Percentiles rank a stretch among this genome's conserved stretches.
These are phyloP conservation scores for Quercus rubra DNA, from an alignment of 306 rosid genomes.

Conservation along the genomic window DNA sequence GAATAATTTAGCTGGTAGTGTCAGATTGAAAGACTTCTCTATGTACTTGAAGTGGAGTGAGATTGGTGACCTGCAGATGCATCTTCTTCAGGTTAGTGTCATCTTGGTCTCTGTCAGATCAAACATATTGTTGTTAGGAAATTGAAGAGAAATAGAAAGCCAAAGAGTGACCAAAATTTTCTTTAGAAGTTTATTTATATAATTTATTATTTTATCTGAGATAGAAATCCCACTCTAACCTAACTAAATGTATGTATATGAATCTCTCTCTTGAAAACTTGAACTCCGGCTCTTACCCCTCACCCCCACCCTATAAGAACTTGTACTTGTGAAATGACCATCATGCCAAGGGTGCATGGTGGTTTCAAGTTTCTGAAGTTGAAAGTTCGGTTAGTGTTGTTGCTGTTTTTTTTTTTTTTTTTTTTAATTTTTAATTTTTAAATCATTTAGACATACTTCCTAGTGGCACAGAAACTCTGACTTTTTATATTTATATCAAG, in stretches of 20 bases:
- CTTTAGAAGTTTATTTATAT: not conserved
- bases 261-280: no score
- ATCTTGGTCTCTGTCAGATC: not conserved
- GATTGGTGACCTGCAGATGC: slow-evolving; percentile 59
- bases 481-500: not conserved
- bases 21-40: slow-evolving; percentile 43
- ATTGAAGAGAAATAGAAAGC: not conserved
- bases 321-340: no score
- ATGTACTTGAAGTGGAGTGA: slow-evolving; percentile 79
- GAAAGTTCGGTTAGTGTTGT: not conserved
- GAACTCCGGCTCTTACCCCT: no score
- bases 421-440: not conserved
- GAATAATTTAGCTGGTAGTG: slow-evolving; percentile 45
- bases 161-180: not conserved
- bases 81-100: slow-evolving; percentile 55
- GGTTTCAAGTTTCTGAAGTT: not conserved
- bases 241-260: no score
- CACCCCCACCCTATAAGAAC: no score
- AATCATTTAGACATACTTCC: not conserved
- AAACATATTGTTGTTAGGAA: not conserved
- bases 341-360: no score
- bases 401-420: not conserved
- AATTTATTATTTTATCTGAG: no score
- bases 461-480: not conserved
- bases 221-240: no score